Evolutionary conservation across 2,329 filamentous ascomycete species (phyloP).

Genomic region (Trichoderma lentiforme): DNA sequence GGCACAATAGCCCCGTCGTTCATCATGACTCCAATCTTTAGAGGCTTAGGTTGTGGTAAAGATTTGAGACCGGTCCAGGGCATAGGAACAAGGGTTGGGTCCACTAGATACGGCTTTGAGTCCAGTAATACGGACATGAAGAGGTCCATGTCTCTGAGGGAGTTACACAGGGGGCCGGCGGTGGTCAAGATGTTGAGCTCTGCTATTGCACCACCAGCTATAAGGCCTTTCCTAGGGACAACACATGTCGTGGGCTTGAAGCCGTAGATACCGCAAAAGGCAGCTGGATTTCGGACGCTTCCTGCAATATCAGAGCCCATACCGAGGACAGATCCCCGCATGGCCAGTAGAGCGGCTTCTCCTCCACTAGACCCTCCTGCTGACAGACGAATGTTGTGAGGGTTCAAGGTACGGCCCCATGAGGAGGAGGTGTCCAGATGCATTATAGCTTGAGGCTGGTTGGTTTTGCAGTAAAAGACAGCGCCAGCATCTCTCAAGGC

Average conservation of each 20-base stretch:
- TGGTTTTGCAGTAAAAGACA: conserved; percentile 65
- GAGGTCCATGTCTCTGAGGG: conserved; percentile 35
- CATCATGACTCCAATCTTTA: conserved; percentile 43
- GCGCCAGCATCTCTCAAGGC: conserved; percentile 58
- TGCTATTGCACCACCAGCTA: conserved; percentile 21
- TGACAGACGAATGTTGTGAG: conserved; percentile 54
- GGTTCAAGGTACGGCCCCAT: conserved; percentile 59
- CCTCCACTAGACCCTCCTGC: conserved; percentile 64
- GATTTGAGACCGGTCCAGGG: conserved; percentile 31
- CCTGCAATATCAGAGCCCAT: conserved; percentile 40
- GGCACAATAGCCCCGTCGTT: conserved; percentile 37
- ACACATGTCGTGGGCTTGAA: conserved; percentile 41
- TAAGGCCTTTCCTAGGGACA: conserved; percentile 21
- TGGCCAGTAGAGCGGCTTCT: conserved; percentile 37
- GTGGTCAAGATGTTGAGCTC: conserved; percentile 36
- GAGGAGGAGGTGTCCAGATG: conserved; percentile 57
- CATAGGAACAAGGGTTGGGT: conserved; percentile 32
- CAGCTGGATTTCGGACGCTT: conserved; percentile 33
- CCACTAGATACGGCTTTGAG: conserved; percentile 28
- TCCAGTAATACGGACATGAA: conserved; percentile 29
- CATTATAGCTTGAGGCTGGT: conserved; percentile 56
- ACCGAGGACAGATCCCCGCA: conserved; percentile 37
- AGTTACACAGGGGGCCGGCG: conserved; percentile 33
- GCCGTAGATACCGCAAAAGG: conserved; percentile 42
- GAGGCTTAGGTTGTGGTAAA: not conserved